Percentiles rank a stretch among this genome's conserved stretches.
Evolutionary conservation across 441 rosid genomes (phyloP).

Genomic region (Monsonia emarginata): DNA sequence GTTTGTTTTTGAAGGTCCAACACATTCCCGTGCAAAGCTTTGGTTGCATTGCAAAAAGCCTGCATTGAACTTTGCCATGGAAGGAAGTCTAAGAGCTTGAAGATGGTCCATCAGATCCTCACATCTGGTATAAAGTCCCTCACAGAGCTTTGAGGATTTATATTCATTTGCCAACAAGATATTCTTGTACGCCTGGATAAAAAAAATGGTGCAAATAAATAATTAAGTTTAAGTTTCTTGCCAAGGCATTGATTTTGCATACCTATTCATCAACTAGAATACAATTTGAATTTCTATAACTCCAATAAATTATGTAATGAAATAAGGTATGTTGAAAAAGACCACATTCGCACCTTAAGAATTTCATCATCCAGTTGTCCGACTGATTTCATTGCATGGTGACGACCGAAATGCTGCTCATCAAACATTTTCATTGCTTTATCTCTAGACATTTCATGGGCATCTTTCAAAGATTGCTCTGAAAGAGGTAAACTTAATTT

Average conservation of each 20-base stretch:
- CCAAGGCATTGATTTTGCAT: not conserved
- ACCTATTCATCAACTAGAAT: not conserved
- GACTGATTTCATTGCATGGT: constrained; percentile 75
- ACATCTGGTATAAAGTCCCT: constrained; percentile 59
- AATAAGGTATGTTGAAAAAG: not conserved
- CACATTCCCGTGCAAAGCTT: constrained; percentile 69
- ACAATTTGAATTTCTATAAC: not conserved
- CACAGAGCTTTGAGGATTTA: constrained; percentile 81
- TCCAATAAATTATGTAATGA: not conserved
- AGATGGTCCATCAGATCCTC: constrained; percentile 98
- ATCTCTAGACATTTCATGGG: constrained; percentile 49
- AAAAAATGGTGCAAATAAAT: constrained; percentile 19
- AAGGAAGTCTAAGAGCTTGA: constrained; percentile 92
- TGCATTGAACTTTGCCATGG: constrained; percentile 96
- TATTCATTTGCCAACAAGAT: constrained; percentile 60
- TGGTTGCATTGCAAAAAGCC: constrained; percentile 84
- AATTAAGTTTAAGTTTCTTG: too few species aligned
- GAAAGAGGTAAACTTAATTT: constrained; percentile 55
- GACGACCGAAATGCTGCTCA: constrained; percentile 87
- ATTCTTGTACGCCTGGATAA: constrained; percentile 56
- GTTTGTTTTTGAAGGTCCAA: constrained; percentile 77
- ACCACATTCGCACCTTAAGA: constrained; percentile 73
- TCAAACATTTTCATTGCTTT: constrained; percentile 61
- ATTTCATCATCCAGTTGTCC: constrained; percentile 68
- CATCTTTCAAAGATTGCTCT: constrained; percentile 49